A percentile compares a stretch with the other conserved stretches of the same genome.
Conservation (phyloP, 352 stramenopile species). For the Phytopythium vexans region DNA sequence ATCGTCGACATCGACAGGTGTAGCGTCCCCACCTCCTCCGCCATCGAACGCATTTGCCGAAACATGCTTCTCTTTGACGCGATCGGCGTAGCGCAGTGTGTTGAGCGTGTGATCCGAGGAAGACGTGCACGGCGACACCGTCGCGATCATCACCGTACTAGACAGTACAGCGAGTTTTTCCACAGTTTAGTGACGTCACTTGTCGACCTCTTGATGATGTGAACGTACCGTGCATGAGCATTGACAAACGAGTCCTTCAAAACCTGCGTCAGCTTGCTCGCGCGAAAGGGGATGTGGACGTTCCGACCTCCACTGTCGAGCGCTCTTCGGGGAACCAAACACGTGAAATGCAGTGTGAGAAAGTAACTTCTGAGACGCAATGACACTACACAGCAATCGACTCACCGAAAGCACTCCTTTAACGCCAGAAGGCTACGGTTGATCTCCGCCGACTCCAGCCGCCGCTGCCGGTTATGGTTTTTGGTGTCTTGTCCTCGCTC, state of each 20-base stretch:
- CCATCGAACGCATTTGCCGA: constrained; percentile 69
- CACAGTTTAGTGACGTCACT: neutral
- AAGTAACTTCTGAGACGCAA: neutral
- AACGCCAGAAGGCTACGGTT: constrained; percentile 96
- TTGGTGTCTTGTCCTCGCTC: constrained; percentile 95
- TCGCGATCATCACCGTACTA: constrained; percentile 96
- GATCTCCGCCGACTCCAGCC: constrained; percentile 97
- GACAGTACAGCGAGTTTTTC: neutral
- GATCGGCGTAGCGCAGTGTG: constrained; percentile 96
- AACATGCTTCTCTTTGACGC: constrained; percentile 95
- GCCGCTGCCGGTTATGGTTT: constrained; percentile 89
- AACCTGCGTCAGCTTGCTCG: constrained; percentile 97
- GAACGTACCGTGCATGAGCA: constrained; percentile 72
- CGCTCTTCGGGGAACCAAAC: constrained; percentile 34
- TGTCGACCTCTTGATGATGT: neutral
- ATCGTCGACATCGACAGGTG: constrained; percentile 45
- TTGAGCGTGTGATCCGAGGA: constrained; percentile 96
- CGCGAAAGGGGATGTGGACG: constrained; percentile 94
- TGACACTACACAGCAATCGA: neutral
- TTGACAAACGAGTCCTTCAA: constrained; percentile 98
- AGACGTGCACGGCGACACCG: constrained; percentile 91
- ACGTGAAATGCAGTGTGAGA: constrained; percentile 3
- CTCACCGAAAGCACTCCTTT: constrained; percentile 95
- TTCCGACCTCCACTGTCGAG: constrained; percentile 88
- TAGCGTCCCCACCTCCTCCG: constrained; percentile 14